phyloP scores from a whole-genome alignment of 441 rosid genomes.

The Omphalea diandra region DNA sequence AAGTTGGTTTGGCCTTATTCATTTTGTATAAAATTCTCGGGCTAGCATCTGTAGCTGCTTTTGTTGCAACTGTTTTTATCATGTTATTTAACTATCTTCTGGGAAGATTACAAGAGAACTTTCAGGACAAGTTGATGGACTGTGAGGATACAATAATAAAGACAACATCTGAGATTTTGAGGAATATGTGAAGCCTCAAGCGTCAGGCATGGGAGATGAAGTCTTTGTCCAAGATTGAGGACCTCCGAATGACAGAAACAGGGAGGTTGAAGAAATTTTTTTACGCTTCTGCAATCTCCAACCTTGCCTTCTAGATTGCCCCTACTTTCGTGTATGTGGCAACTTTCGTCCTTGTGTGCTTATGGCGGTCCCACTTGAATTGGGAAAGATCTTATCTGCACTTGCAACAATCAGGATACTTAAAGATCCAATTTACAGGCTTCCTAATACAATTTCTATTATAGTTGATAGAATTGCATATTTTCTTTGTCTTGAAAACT shows the following conservation, averaged over 20 bases:
- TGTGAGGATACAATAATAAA: constrained; percentile 62
- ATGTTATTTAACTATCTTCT: constrained; percentile 54
- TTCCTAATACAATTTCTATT: constrained; percentile 55
- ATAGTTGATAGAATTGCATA: constrained; percentile 52
- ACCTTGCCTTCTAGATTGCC: constrained; percentile 46
- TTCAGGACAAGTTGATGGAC: constrained; percentile 55
- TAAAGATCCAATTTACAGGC: constrained; percentile 45
- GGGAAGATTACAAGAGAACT: constrained; percentile 43
- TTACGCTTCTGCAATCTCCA: constrained; percentile 34
- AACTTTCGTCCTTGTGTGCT: constrained; percentile 54
- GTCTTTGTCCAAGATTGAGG: constrained; percentile 47
- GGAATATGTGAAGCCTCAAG: constrained; percentile 65
- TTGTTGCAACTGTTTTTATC: constrained; percentile 42
- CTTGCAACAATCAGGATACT: constrained; percentile 63
- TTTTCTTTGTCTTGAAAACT: constrained; percentile 49
- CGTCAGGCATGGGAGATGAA: constrained; percentile 80
- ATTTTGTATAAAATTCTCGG: constrained; percentile 59
- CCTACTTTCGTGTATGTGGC: constrained; percentile 51
- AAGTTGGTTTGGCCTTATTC: constrained; percentile 47
- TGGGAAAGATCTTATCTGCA: constrained; percentile 64
- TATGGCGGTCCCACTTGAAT: constrained; percentile 48
- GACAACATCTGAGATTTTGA: constrained; percentile 49
- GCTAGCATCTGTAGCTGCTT: constrained; percentile 47
- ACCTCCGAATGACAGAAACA: constrained; percentile 40
- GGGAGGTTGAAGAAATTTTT: constrained; percentile 52